These are phyloP conservation scores for Phytophthora constricta DNA, from an alignment of 352 stramenopile species.

Conservation along the genomic window DNA sequence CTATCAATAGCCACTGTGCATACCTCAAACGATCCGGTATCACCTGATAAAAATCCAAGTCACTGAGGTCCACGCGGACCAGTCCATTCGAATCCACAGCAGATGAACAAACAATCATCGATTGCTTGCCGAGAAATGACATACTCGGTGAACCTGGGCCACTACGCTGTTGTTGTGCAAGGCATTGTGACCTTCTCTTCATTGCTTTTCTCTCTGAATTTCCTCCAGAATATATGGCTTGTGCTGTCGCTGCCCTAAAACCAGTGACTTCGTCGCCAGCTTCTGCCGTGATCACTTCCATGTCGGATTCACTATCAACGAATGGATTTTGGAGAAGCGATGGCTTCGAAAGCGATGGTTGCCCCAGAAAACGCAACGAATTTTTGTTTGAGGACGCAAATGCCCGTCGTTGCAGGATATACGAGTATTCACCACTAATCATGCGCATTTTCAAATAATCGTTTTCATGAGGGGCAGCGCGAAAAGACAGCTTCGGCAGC, in stretches of 20 bases:
- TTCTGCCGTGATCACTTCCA: slow-evolving; percentile 53
- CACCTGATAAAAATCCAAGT: slow-evolving; percentile 17
- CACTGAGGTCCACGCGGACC: slow-evolving; percentile 28
- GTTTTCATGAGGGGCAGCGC: slow-evolving; percentile 30
- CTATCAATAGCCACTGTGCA: slow-evolving; percentile 40
- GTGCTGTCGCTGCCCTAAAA: slow-evolving; percentile 22
- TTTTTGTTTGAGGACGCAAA: slow-evolving; percentile 31
- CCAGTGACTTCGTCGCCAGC: slow-evolving; percentile 45
- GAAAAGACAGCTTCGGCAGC: slow-evolving; percentile 25
- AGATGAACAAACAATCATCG: slow-evolving; percentile 27
- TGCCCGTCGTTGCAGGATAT: slow-evolving; percentile 67
- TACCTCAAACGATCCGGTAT: slow-evolving; percentile 43
- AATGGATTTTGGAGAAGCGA: slow-evolving; percentile 61
- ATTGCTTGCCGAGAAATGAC: slow-evolving; percentile 36
- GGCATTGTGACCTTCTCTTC: not conserved
- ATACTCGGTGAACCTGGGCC: slow-evolving; percentile 29
- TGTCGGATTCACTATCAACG: slow-evolving; percentile 50
- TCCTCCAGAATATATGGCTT: slow-evolving; percentile 20
- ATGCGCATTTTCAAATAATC: slow-evolving; percentile 64
- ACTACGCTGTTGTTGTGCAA: not conserved
- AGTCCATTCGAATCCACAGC: slow-evolving; percentile 22
- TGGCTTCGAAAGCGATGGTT: slow-evolving; percentile 48
- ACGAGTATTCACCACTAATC: slow-evolving; percentile 77
- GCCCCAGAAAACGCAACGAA: slow-evolving; percentile 30
- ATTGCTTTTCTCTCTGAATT: not conserved